A percentile compares a stretch with the other conserved stretches of the same genome.
phyloP scores from a whole-genome alignment of 371 early-diverging fungal genomes.

The Lichtheimia ramosa region DNA sequence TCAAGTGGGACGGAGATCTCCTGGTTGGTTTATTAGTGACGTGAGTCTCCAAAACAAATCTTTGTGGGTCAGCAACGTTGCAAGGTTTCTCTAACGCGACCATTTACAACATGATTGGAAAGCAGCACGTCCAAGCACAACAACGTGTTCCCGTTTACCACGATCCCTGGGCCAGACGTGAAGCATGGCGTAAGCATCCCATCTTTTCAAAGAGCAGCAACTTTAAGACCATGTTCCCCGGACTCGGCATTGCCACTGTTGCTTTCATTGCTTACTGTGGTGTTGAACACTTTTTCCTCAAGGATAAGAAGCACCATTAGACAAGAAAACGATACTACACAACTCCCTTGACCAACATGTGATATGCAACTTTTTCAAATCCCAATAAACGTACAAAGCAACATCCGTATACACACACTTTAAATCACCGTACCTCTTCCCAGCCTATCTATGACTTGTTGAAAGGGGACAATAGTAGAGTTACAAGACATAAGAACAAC shows the following conservation, averaged over 20 bases:
- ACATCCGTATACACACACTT: no score
- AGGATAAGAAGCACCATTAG: conserved; percentile 44
- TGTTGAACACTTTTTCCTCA: conserved; percentile 67
- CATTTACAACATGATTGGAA: conserved; percentile 4
- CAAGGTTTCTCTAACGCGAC: conserved; percentile 1
- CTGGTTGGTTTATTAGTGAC: background rate
- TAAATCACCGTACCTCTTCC: no score
- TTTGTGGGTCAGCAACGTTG: background rate
- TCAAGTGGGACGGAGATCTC: no score
- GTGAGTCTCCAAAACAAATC: conserved; percentile 2
- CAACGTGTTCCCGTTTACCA: conserved; percentile 36
- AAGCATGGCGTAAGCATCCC: conserved; percentile 84
- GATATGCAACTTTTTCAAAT: no score
- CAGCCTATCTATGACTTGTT: no score
- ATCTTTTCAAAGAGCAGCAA: conserved; percentile 69
- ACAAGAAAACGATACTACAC: background rate
- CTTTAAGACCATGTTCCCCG: conserved; percentile 77
- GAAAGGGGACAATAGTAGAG: no score
- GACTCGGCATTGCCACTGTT: conserved; percentile 79
- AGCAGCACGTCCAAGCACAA: conserved; percentile 42
- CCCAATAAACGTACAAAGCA: no score
- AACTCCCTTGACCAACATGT: no score
- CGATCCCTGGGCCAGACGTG: conserved; percentile 87
- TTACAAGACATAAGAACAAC: no score
- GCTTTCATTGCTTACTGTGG: conserved; percentile 80